Evolutionary conservation across 495 filamentous ascomycete species (phyloP).

Genomic region (Neurospora discreta): DNA sequence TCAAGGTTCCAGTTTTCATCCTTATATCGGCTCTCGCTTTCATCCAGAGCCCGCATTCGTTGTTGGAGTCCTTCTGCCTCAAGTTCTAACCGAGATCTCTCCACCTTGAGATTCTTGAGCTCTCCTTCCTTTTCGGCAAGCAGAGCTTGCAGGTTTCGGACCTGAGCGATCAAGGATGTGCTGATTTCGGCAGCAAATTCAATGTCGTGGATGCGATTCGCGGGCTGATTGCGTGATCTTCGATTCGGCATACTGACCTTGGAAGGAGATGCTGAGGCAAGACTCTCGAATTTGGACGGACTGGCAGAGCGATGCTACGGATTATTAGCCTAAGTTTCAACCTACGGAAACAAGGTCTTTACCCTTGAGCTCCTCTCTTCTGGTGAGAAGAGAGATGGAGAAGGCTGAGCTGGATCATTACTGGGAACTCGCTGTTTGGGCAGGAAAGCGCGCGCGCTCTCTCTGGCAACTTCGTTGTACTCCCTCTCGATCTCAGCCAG

Average conservation of each 20-base stretch:
- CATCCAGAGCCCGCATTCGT: slow-evolving; percentile 69
- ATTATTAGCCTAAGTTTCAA: slow-evolving; percentile 11
- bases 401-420: slow-evolving; percentile 48
- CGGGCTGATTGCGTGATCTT: slow-evolving; percentile 82
- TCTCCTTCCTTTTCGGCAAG: slow-evolving; percentile 80
- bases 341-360: slow-evolving; percentile 4
- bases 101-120: slow-evolving; percentile 58
- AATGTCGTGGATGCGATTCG: slow-evolving; percentile 79
- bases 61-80: slow-evolving; percentile 71
- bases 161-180: slow-evolving; percentile 77
- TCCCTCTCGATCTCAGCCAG: slow-evolving; percentile 83
- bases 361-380: slow-evolving; percentile 45
- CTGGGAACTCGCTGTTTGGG: slow-evolving; percentile 69
- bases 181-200: slow-evolving; percentile 94
- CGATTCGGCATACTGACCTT: slow-evolving; percentile 77
- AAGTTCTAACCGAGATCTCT: slow-evolving; percentile 66
- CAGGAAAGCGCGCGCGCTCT: slow-evolving; percentile 80
- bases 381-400: slow-evolving; percentile 42
- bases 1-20: slow-evolving; percentile 98
- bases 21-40: slow-evolving; percentile 89
- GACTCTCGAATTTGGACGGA: slow-evolving; percentile 70
- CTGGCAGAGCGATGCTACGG: slow-evolving; percentile 50
- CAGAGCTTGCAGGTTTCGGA: slow-evolving; percentile 74
- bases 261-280: slow-evolving; percentile 77
- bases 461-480: slow-evolving; percentile 87